phyloP scores from a whole-genome alignment of 768 basidiomycete species.

The Calvatia gigantea region DNA sequence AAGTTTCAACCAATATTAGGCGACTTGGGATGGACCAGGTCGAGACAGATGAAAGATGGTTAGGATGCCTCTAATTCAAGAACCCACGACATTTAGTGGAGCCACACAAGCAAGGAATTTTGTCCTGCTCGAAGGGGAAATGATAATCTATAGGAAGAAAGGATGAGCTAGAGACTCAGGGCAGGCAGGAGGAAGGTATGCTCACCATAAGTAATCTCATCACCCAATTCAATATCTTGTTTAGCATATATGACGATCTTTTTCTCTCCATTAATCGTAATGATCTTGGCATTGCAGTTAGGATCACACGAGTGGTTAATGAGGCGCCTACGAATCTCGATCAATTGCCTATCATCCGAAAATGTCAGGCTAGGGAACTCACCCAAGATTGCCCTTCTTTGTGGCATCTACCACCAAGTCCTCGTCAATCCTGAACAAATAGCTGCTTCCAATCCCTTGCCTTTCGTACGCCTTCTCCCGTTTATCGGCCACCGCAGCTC shows the following conservation, averaged over 20 bases:
- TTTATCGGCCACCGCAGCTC: slow-evolving; percentile 94
- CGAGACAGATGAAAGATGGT: slow-evolving; percentile 16
- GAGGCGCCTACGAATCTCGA: slow-evolving; percentile 59
- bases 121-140: slow-evolving; percentile 98
- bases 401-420: slow-evolving; percentile 98
- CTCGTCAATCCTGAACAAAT: slow-evolving; percentile 97
- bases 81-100: slow-evolving; percentile 90
- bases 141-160: slow-evolving; percentile 73
- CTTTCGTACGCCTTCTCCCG: slow-evolving; percentile 96
- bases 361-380: slow-evolving; percentile 29
- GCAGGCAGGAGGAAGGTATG: slow-evolving; percentile 11
- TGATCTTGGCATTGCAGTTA: slow-evolving; percentile 87
- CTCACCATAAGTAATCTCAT: slow-evolving; percentile 96
- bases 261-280: slow-evolving; percentile 88
- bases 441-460: slow-evolving; percentile 96
- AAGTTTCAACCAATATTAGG: neutral
- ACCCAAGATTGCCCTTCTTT: slow-evolving; percentile 99
- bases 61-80: slow-evolving; percentile 74
- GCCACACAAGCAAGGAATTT: slow-evolving; percentile 91
- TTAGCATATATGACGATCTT: slow-evolving; percentile 99
- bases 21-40: slow-evolving; percentile 7
- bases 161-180: neutral
- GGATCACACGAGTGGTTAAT: slow-evolving; percentile 99
- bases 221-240: slow-evolving; percentile 91
- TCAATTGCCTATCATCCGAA: slow-evolving; percentile 11